Percentiles rank a stretch among this genome's conserved stretches.
These are phyloP conservation scores for Chamaenerion angustifolium DNA, from an alignment of 345 rosid species.

Conservation along the genomic window DNA sequence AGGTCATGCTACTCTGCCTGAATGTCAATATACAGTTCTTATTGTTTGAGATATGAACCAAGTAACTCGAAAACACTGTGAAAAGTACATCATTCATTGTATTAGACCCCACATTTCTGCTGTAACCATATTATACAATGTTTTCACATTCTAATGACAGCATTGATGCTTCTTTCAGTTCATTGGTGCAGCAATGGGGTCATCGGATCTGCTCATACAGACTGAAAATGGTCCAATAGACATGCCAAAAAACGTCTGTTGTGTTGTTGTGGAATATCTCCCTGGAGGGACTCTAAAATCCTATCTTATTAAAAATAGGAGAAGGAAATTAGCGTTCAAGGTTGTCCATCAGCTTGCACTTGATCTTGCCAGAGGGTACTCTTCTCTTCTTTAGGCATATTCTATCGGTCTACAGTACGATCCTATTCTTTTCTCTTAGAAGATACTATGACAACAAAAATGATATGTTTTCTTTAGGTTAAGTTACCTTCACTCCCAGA, in stretches of 20 bases:
- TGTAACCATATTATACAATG: background rate
- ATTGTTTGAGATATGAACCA: too few species aligned
- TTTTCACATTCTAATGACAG: background rate
- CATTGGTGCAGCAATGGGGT: constrained; percentile 93
- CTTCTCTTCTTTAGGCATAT: constrained; percentile 1
- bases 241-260: constrained; percentile 80
- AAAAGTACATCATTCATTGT: too few species aligned
- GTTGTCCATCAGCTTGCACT: constrained; percentile 87
- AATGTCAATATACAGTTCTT: too few species aligned
- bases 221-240: constrained; percentile 67
- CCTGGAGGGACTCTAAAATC: constrained; percentile 86
- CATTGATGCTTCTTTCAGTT: constrained; percentile 32
- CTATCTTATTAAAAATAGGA: constrained; percentile 74
- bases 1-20: too few species aligned
- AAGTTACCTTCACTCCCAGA: constrained; percentile 89
- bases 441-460: constrained; percentile 1
- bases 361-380: constrained; percentile 94
- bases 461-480: constrained; percentile 34
- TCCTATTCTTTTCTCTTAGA: constrained; percentile 3
- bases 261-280: constrained; percentile 96
- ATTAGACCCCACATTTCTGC: too few species aligned
- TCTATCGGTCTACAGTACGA: background rate
- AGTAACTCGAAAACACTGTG: too few species aligned
- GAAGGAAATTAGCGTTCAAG: constrained; percentile 86
- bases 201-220: constrained; percentile 66